These are phyloP conservation scores for Huntiella savannae DNA, from an alignment of 2,329 filamentous ascomycete genomes.

Conservation along the genomic window DNA sequence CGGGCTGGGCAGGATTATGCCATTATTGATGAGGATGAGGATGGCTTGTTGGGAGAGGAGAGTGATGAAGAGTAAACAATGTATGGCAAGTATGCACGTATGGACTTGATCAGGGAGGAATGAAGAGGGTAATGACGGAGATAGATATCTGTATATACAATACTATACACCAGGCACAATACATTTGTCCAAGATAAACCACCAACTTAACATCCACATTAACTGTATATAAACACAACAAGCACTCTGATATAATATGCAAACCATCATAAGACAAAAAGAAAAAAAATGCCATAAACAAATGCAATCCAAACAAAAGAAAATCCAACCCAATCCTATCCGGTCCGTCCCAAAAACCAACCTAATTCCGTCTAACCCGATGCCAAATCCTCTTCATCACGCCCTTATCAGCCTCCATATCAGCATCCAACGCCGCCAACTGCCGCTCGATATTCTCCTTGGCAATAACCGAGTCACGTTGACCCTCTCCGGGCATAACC, in stretches of 20 bases:
- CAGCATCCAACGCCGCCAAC: conserved; percentile 34
- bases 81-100: too few species aligned
- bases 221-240: too few species aligned
- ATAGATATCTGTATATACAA: too few species aligned
- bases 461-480: conserved; percentile 17
- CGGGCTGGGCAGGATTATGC: conserved; percentile 74
- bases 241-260: background rate
- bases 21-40: conserved; percentile 80
- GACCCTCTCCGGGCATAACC: conserved; percentile 17
- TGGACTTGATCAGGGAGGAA: background rate
- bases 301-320: conserved; percentile 4
- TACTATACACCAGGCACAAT: too few species aligned
- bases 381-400: conserved; percentile 48
- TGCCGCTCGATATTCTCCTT: conserved; percentile 37
- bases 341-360: background rate
- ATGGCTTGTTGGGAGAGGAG: conserved; percentile 81
- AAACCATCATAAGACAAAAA: background rate
- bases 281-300: conserved; percentile 1
- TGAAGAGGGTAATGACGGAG: background rate
- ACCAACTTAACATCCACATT: too few species aligned
- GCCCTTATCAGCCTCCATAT: conserved; percentile 29
- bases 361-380: conserved; percentile 21
- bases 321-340: background rate
- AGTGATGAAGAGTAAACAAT: conserved; percentile 58
- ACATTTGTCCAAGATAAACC: too few species aligned